Evolutionary conservation across 108 stramenopile species (phyloP), one percentile per base, ranked within the genome.

Genomic region (Conticribra weissflogii): DNA sequence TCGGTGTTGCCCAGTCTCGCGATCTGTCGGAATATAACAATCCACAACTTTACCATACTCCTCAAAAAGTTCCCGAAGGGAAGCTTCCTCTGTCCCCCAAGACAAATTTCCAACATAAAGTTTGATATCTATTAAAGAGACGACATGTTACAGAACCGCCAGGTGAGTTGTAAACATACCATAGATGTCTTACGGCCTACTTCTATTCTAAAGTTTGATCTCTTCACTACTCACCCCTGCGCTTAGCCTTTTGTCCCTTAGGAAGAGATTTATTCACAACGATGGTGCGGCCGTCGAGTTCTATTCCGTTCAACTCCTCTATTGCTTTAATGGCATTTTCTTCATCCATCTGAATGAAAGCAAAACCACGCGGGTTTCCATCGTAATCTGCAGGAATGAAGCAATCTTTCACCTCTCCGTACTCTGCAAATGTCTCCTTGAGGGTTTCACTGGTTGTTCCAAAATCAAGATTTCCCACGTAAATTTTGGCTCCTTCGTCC

Each of bases 21-120:
- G 90, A 78, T 95, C 90, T 17, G 83, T 79, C 2, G 94, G 92
- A 66, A 94, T 79, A 78, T 90, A 94, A 59, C 92, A 92, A 68
- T 93, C 92, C 21, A 82, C 63, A 16, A 97, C 92, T 28, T 77
- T 88, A 53, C 94, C 94, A 57, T 89, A 85, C 54, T 89, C 77
- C 68, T 92, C 91, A 68, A 97, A 97, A 27, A 92, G 57, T 23
- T 87, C 74, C 29, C 88, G 84, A 33, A 97, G 81, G 9, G 87
- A 81, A 30, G 59, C 72, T 68, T 93, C 92, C 46, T 73, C 78
- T 3, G 93, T 94, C 50, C 96, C 97, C 74, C 93, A 96, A 15
- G 88, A 81, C 33, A 97, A 78, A 63, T 97, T 97, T 56, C 97
- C 97, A 49, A 97, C 94, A 68, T 92, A 97, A 2, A 97, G 74